Base-by-base conservation (phyloP, 1,284 basidiomycete species). In the Sanghuangporus weigelae region DNA sequence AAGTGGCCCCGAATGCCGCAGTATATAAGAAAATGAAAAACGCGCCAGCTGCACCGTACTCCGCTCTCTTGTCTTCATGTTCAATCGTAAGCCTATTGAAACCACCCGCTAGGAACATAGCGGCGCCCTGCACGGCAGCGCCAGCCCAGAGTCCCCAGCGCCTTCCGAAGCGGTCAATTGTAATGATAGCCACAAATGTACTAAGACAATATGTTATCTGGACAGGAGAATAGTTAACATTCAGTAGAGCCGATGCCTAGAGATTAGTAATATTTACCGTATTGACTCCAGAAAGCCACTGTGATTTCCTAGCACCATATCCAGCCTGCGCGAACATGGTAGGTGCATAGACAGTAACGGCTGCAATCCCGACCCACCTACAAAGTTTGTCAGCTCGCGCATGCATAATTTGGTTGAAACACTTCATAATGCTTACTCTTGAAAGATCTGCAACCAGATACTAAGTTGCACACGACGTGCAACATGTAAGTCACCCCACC, bases 11-110 rank as follows among this genome's bases (percentile, higher is more conserved):
- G 69, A 81, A 81, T 19, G 79, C 67, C 10, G 75, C 74, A 2
- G 80, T 82, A 69, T 80, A 82, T 55, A 78, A 60, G 71, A 81
- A 82, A 36, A 82, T 76, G 71, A 80, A 81, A 68, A 79, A 76
- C 10, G 79, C 79, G 4, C 79, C 78, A 0, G 79, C 79, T 19
- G 77, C 79, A 12, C 79, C 80, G 68, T 78, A 81, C 66, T 75
- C 69, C 10, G 74, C 64, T 3, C 78, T 75, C 64, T 77, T 77
- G 2, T 78, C 78, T 7, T 78, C 79, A 67, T 78, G 67, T 63
- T 79, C 77, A 66, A 76, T 77, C 36, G 80, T 73, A 26, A 81
- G 72, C 7, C 78, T 74, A 40, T 75, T 72, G 69, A 81, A 81
- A 6, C 71, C 80, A 1, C 79, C 80, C 0, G 79, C 79, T 60